phyloP scores from a whole-genome alignment of 805 yeast species.

The Millerozyma miso region DNA sequence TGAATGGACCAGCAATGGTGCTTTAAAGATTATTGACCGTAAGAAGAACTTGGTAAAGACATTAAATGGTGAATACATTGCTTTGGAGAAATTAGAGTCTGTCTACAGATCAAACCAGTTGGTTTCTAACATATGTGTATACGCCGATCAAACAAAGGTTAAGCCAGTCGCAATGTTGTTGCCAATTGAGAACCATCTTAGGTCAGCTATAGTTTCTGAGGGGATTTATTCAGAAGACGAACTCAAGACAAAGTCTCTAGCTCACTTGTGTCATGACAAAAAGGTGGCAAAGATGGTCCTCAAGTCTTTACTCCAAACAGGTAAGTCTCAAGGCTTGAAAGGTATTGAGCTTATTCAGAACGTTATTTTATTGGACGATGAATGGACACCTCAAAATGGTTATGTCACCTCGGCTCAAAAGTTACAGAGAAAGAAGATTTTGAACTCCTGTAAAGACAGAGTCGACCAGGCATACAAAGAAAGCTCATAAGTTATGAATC shows the following conservation, averaged over 20 bases:
- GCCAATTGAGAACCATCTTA: constrained; percentile 68
- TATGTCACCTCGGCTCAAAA: constrained; percentile 94
- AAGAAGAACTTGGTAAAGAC: constrained; percentile 96
- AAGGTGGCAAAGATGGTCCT: constrained; percentile 53
- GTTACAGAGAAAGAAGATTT: constrained; percentile 87
- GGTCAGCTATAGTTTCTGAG: constrained; percentile 51
- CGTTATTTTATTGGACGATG: constrained; percentile 74
- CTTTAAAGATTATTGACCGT: constrained; percentile 82
- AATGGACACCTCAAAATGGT: constrained; percentile 98
- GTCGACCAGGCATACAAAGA: constrained; percentile 60
- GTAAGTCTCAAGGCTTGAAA: constrained; percentile 69
- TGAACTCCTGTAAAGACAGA: constrained; percentile 59
- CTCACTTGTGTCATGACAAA: constrained; percentile 52
- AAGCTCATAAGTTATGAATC: not conserved
- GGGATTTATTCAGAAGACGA: constrained; percentile 44
- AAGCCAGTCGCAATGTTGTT: constrained; percentile 90
- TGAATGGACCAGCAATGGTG: constrained; percentile 82
- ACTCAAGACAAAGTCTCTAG: constrained; percentile 38
- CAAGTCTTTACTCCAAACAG: constrained; percentile 65
- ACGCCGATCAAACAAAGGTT: constrained; percentile 82
- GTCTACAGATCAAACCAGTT: constrained; percentile 77
- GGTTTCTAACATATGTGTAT: constrained; percentile 83
- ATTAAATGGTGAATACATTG: constrained; percentile 94
- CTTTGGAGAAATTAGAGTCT: constrained; percentile 90
- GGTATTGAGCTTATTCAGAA: constrained; percentile 86